These are phyloP conservation scores for Chamaecrista fasciculata DNA, from an alignment of 306 rosid genomes.

Conservation along the genomic window DNA sequence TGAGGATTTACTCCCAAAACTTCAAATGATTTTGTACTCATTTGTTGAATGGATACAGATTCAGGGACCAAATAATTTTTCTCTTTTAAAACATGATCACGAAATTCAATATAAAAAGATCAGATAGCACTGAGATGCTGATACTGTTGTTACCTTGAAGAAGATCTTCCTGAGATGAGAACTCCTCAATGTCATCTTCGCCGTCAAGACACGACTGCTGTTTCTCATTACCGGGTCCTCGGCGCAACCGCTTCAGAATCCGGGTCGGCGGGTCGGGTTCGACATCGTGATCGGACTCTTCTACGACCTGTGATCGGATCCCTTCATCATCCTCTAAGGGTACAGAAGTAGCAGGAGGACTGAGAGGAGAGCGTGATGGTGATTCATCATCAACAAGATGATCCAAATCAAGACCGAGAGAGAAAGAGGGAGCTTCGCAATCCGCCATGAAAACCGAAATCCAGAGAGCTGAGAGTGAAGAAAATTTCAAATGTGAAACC, in stretches of 20 bases:
- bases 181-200: slow-evolving; percentile 79
- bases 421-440: slow-evolving; percentile 67
- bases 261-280: slow-evolving; percentile 34
- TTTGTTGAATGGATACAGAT: too few relatives aligned
- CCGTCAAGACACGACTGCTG: slow-evolving; percentile 10
- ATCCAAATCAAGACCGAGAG: slow-evolving; percentile 58
- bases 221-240: slow-evolving; percentile 35
- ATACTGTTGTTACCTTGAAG: slow-evolving; percentile 29
- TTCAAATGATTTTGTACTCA: too few relatives aligned
- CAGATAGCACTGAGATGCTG: neutral
- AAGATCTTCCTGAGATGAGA: slow-evolving; percentile 62
- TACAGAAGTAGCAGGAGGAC: neutral
- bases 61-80: too few relatives aligned
- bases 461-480: neutral
- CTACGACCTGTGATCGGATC: slow-evolving; percentile 26
- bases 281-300: slow-evolving; percentile 42
- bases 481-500: too few relatives aligned
- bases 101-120: neutral
- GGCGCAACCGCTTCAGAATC: slow-evolving; percentile 66
- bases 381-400: slow-evolving; percentile 16
- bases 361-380: slow-evolving; percentile 20
- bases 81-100: neutral
- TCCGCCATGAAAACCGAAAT: slow-evolving; percentile 50
- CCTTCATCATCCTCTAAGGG: slow-evolving; percentile 12
- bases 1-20: too few relatives aligned